Evolutionary conservation across 2,329 filamentous ascomycete genomes (phyloP), one percentile per base, ranked within the genome.

Genomic region (Elsinoe batatas): DNA sequence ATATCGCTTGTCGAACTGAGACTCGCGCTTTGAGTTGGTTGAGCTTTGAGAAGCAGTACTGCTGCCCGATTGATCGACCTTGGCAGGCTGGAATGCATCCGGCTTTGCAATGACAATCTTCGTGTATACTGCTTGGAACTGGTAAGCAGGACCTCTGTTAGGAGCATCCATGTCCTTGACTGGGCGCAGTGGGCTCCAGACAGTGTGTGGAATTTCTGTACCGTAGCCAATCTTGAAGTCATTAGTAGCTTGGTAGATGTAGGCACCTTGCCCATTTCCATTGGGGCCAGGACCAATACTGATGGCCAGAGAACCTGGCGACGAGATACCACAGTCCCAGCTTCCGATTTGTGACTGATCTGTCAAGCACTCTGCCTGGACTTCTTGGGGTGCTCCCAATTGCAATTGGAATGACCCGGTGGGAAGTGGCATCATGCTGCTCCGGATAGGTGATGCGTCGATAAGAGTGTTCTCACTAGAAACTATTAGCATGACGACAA

Each of bases 41-140:
- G 53, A 7, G 15, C 22, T 65, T 60, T 42, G 57, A 59, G 51
- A 60, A 38, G 18, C 59, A 62, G n/a, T 36, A 13, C 35, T 46
- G 51, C 51, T 61, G 58, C 44, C 26, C 10, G 47, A 33, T 22
- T 63, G 63, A 36, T 61, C 61, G 7, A 54, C 58, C 17, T 61
- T 60, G 13, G 65, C 66, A 32, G 64, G 63, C 33, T 60, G 59
- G 57, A 73, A 68, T 20, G 72, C 67, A 17, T 69, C 64, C 18
- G 69, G 66, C 3, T 68, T 66, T 2, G 81, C 60, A 38, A 86
- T 75, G 3, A 85, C 80, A 36, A 85, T 62, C 64, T 87, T 87
- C 65, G 85, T 77, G 63, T 85, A 85, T 12, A 71, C 66, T 20
- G 79, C 69, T 59, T 79, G 76, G 64, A 86, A 86, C 61, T 83